Base-by-base conservation (phyloP, 352 stramenopile genomes). In the Lagenidium giganteum region DNA sequence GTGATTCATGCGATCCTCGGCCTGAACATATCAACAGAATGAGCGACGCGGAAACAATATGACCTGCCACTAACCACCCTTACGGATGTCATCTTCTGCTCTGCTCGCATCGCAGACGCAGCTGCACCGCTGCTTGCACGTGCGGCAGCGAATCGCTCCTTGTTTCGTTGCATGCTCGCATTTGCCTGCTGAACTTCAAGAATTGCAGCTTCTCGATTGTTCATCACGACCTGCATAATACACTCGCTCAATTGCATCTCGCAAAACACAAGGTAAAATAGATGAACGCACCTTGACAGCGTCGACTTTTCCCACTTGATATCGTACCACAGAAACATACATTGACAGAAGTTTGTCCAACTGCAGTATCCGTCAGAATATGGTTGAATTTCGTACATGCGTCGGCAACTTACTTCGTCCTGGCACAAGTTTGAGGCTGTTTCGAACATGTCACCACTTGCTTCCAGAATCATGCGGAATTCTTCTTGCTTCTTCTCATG, bases 91-190 rank as follows among this genome's bases (percentile, higher is more conserved):
- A 94, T 91, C 48, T 94, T 92, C 28, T 94, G 82, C 45, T 94
- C 82, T 11, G 82, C 82, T 44, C 78, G 70, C 79, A 94, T 92
- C 5, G 82, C 82, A 43, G 82, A 94, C 21, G 79, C 82, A 14
- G 82, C 82, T 39, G 82, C 80, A 1, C 82, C 82, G 44, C 79
- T 94, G 51, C 82, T 94, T 23, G 82, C 82, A 23, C 82, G 70
- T 12, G 82, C 82, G 44, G 82, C 82, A 14, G 82, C 82, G 54
- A 94, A 94, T 0, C 80, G 68, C 48, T 94, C 82, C 64, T 94
- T 94, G 54, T 94, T 94, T 28, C 82, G 61, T 45, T 94, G 82
- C 82, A 94, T 94, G 42, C 76, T 92, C 5, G 78, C 76, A 59
- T 88, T 94, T n/a, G 82, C 79, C 74, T 91, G 71, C 42, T 93